Percentiles rank a stretch among this genome's conserved stretches.
Evolutionary conservation across 2,329 filamentous ascomycete genomes (phyloP).

Genomic region (Phaeosphaeriaceae sp.): DNA sequence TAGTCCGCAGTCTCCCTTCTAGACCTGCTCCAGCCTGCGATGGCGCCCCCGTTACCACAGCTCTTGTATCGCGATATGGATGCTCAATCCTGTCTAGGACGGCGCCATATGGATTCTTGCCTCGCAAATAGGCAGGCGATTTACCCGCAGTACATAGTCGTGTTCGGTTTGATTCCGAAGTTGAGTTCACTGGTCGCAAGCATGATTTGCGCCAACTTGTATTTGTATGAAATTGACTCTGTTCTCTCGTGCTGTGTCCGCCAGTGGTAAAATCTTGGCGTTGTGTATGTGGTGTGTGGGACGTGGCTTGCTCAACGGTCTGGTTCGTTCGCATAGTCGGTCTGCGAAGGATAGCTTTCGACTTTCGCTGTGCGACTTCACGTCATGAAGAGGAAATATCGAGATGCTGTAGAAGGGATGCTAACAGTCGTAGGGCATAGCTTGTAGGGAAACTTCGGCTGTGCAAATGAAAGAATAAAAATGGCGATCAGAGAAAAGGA

Average conservation of each 20-base stretch:
- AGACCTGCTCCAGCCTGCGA: constrained; percentile 29
- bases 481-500: constrained; percentile 20
- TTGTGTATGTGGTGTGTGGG: not conserved
- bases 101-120: constrained; percentile 43
- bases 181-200: constrained; percentile 11
- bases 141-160: constrained; percentile 19
- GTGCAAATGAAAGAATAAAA: constrained; percentile 1
- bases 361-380: not conserved
- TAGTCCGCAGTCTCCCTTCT: constrained; percentile 25
- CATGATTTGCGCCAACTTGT: constrained; percentile 12
- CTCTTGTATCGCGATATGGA: constrained; percentile 23
- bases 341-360: not conserved
- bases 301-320: not conserved
- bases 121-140: constrained; percentile 36
- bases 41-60: constrained; percentile 14
- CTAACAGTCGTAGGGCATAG: not conserved
- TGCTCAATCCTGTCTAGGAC: constrained; percentile 33
- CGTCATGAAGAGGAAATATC: not conserved
- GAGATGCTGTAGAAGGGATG: not conserved
- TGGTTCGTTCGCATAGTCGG: not conserved
- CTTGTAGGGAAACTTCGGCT: not conserved
- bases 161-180: constrained; percentile 9
- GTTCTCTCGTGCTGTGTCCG: constrained; percentile 2
- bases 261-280: not conserved
- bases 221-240: not conserved